Evolutionary conservation across 768 basidiomycete species (phyloP), one percentile per base, ranked within the genome.

Genomic region (Leucocoprinus sp.): DNA sequence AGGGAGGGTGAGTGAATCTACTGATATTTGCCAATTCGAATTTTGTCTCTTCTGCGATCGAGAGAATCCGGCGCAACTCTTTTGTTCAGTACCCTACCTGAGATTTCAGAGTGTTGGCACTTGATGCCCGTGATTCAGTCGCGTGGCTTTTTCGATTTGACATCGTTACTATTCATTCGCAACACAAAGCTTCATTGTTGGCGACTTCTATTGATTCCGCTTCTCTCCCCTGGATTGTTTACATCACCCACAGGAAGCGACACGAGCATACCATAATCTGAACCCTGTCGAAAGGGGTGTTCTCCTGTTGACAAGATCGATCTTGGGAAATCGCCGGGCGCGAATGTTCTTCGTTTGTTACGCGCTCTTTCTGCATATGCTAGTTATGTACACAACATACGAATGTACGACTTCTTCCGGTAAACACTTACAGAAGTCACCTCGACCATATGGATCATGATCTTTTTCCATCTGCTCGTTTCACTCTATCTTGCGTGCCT

Each of bases 251-350:
- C 51, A 98, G 95, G 96, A 98, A 69, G 91, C 92, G 23, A 85
- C 87, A n/a, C 70, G 93, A 46, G 95, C 91, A 1, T 92, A 95
- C 44, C 82, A 91, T 54, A 84, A 82, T 21, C 72, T 98, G 34
- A 95, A 98, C 58, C 88, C 90, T 1, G 70, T 96, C 8, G 96
- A 99, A 63, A 78, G 93, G 17, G 82, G 83, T 14, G 82, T 96
- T 1, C 81, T 97, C 43, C 72, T 77, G 18, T 69, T 98, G 12
- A 95, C 96, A 0, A 80, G 86, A 40, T 73, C 81, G 8, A 83
- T 98, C 42, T 76, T 97, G 21, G 87, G 90, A 33, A 93, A 91
- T 58, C 84, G 93, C 22, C 78, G 91, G 12, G 82, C 92, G n/a
- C 72, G 96, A 55, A 84, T 83, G 15, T 76, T 87, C 34, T 97